Base-by-base conservation (phyloP, 179 eudicot species). In the Beta corolliflora region DNA sequence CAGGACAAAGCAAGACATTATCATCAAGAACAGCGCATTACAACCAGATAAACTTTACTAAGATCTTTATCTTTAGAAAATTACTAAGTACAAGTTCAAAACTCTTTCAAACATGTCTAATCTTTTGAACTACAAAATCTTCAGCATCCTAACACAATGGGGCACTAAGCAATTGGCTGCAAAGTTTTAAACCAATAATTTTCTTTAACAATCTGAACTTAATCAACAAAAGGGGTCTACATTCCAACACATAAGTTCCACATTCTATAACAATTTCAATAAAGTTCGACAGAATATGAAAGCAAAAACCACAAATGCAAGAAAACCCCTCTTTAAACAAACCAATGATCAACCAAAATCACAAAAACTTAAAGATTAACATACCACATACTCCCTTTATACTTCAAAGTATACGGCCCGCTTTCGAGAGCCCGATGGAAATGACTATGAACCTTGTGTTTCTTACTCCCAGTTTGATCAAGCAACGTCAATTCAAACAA, bases 301-400 rank as follows among this genome's bases (percentile, higher is more conserved):
- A 70, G 29, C 16, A 70, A 45, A 64, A 64, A 1, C 15, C 11
- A 60, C 5, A 1, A 60, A 5, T 16, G 29, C 64, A 59, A 59
- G 8, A 36, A 36, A 36, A 36, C 41, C 41, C 41, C 41, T 36
- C 41, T 36, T 36, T 36, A 36, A 36, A 36, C 41, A 36, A 36
- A 36, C 41, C 2, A 36, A 1, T 36, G 41, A 36, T 36, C 41
- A 45, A 63, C 67, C 1, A 70, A 53, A 55, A 18, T 4, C 50
- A 29, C 25, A 10, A 41, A 46, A 12, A 77, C 36, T 46, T 36
- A 29, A 18, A 36, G 21, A 25, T 52, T 76, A 73, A 56, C 88
- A 81, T 88, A 94, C 98, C 98, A 94, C 98, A 94, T 94, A 87
- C 98, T 94, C 53, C 97, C 98, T 75, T 85, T 90, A 63, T 94